Base-by-base conservation (phyloP, 2,329 filamentous ascomycete genomes). In the Penicillium sumatraense region DNA sequence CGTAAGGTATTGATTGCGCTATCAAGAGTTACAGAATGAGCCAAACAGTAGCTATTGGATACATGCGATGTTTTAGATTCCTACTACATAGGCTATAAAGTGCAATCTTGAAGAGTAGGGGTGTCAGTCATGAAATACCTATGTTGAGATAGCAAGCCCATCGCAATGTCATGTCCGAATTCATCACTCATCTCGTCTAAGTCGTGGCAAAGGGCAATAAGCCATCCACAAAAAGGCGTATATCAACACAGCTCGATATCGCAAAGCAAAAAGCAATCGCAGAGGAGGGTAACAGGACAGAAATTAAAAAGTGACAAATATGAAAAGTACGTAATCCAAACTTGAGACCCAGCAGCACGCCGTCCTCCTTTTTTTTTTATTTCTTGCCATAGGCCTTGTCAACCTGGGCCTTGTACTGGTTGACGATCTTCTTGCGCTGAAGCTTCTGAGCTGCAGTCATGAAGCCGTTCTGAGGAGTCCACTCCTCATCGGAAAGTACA, bases 371-470 rank as follows among this genome's bases (percentile, higher is more conserved):
- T 54, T 42, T 56, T 54, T 67, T 55, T 68, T 68, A 75, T 51
- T 73, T 72, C 68, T 76, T 77, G 57, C 78, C 78, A 62, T 89
- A 89, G 1, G 86, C 86, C 64, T 77, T 78, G 62, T 83, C 78
- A 35, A 90, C 83, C 53, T 89, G 81, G 60, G 81, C 81, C 73
- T 84, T 75, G 76, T 83, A 89, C 65, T 82, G 84, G 36, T 80
- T 73, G 48, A 88, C 73, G 56, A 90, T 88, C 65, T 82, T 84
- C 77, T 84, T 88, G 65, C 87, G 83, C 76, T 90, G 88, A 47
- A 90, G 79, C 69, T 90, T 90, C 73, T 90, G 87, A 2, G 88
- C 88, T 10, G 87, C 86, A 45, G 87, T 89, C 52, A 87, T 83
- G 53, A 86, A 80, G 53, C 81, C 80, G 57, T 74, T 74, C 44